A percentile compares a stretch with the other conserved stretches of the same genome.
phyloP scores from a whole-genome alignment of 352 stramenopile genomes.

The Achlya hypogyna region DNA sequence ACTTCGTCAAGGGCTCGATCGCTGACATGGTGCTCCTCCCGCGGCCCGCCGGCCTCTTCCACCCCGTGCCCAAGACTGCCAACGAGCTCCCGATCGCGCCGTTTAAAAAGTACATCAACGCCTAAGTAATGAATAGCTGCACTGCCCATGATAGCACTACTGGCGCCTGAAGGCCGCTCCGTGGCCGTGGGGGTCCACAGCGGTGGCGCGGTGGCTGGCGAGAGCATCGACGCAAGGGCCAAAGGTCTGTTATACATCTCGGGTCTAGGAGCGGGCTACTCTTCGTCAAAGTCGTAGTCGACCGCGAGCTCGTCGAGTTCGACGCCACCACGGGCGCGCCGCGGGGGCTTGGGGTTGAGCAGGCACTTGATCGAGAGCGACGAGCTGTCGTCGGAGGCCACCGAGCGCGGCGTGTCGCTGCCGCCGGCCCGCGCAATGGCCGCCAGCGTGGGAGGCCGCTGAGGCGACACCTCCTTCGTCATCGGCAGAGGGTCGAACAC shows the following conservation, averaged over 20 bases:
- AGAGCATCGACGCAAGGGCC: neutral
- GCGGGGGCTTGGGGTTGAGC: neutral
- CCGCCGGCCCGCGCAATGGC: neutral
- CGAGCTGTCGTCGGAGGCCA: neutral
- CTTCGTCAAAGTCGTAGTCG: neutral
- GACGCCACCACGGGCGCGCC: neutral
- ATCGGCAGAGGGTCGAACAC: neutral
- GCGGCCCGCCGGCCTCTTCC: conserved; percentile 47
- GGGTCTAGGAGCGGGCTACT: neutral
- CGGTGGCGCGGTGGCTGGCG: neutral
- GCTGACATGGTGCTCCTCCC: conserved; percentile 41
- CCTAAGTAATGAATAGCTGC: too few relatives aligned
- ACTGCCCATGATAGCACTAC: too few relatives aligned
- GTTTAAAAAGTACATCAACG: conserved; percentile 73
- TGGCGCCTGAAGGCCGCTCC: too few relatives aligned
- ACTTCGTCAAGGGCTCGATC: conserved; percentile 56
- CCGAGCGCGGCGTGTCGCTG: neutral
- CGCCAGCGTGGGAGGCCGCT: neutral
- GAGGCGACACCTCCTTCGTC: neutral
- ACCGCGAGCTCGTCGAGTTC: neutral
- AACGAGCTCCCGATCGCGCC: conserved; percentile 47
- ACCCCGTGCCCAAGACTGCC: conserved; percentile 34
- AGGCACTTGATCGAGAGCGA: neutral
- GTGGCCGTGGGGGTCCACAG: too few relatives aligned
- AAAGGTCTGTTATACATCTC: neutral